Evolutionary conservation across 176 grass and related monocot species (phyloP).

Genomic region (Cymbopogon citratus): DNA sequence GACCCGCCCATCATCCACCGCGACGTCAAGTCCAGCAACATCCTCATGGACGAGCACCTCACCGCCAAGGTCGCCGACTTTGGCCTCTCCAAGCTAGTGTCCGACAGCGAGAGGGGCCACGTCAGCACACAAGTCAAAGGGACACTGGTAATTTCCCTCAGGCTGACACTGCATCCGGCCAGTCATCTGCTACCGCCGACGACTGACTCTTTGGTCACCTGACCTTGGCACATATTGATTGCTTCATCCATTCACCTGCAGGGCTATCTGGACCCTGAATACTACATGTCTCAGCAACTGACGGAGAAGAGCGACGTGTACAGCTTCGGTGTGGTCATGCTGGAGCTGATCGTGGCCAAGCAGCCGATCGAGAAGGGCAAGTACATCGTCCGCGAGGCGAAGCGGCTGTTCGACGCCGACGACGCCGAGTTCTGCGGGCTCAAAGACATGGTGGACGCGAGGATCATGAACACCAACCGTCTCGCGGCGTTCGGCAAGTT

Average conservation of each 20-base stretch:
- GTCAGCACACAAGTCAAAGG: slow-evolving; percentile 94
- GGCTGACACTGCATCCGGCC: too few species aligned
- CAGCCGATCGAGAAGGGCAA: slow-evolving; percentile 83
- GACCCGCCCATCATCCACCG: slow-evolving; percentile 96
- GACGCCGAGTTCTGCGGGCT: slow-evolving; percentile 80
- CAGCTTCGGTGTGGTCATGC: slow-evolving; percentile 79
- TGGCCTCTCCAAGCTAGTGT: slow-evolving; percentile 76
- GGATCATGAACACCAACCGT: slow-evolving; percentile 47
- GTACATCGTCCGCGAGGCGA: slow-evolving; percentile 73
- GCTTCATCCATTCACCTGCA: slow-evolving; percentile 35
- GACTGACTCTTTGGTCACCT: too few species aligned
- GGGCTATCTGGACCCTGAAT: slow-evolving; percentile 96
- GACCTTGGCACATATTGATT: too few species aligned
- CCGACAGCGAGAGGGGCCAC: slow-evolving; percentile 65
- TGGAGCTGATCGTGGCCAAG: slow-evolving; percentile 74
- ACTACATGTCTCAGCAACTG: slow-evolving; percentile 87
- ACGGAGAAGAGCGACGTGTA: slow-evolving; percentile 92
- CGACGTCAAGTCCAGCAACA: slow-evolving; percentile 93
- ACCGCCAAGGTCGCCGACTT: slow-evolving; percentile 97
- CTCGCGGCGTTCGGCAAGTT: slow-evolving; percentile 74
- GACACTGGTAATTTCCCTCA: slow-evolving; percentile 44
- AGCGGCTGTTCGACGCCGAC: slow-evolving; percentile 39
- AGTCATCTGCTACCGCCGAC: too few species aligned
- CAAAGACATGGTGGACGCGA: slow-evolving; percentile 58
- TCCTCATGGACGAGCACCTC: slow-evolving; percentile 79